These are phyloP conservation scores for Vigna radiata DNA, from an alignment of 306 rosid species.

Conservation along the genomic window DNA sequence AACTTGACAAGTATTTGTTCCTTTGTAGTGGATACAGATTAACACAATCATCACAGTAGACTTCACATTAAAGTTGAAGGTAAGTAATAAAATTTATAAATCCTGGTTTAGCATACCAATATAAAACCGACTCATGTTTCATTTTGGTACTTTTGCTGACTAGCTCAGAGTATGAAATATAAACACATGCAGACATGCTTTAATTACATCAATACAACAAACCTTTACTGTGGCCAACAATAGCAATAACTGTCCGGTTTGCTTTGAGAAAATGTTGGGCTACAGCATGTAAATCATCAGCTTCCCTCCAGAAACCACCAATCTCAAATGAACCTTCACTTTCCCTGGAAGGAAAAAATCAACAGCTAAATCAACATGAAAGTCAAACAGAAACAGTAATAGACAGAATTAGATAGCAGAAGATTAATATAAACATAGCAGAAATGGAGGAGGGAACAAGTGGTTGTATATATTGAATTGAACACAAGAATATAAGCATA, in stretches of 20 bases:
- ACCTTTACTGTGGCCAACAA: constrained; percentile 92
- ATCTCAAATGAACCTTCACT: constrained; percentile 57
- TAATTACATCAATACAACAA: constrained; percentile 37
- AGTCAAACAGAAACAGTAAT: constrained; percentile 16
- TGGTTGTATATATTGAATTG: not conserved
- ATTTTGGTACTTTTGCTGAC: not conserved
- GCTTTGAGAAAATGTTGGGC: constrained; percentile 60
- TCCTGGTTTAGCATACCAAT: not conserved
- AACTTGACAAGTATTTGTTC: not conserved
- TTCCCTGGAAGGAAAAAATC: constrained; percentile 16
- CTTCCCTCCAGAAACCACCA: constrained; percentile 66
- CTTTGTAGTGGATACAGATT: not conserved
- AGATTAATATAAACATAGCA: constrained; percentile 1
- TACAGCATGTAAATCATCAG: constrained; percentile 73
- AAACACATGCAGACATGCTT: not conserved
- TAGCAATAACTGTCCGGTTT: constrained; percentile 56
- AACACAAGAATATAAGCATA: constrained; percentile 8
- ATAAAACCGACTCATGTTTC: not conserved
- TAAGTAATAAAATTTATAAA: not conserved
- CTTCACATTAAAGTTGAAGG: not conserved
- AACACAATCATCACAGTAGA: not conserved
- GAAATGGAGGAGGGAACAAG: not conserved
- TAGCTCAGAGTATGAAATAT: not conserved
- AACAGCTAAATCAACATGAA: not conserved
- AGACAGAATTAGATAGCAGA: not conserved